These are phyloP conservation scores for Stramenopiles sp. DNA, from an alignment of 352 stramenopile genomes.

Conservation along the genomic window DNA sequence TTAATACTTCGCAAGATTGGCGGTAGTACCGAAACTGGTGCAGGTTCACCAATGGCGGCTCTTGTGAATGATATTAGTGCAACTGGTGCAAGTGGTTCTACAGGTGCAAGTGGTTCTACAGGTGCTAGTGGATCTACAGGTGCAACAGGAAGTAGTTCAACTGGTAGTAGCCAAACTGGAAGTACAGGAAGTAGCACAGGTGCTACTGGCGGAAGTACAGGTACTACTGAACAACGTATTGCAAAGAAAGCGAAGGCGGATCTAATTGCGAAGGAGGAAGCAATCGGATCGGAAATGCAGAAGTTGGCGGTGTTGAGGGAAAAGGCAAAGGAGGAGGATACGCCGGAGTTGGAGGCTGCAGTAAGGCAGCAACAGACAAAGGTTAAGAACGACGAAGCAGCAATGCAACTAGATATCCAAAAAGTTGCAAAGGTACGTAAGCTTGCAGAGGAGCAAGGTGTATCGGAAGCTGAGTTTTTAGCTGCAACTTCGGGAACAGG, in stretches of 20 bases:
- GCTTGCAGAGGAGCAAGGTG: background rate
- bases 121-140: background rate
- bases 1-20: background rate
- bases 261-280: background rate
- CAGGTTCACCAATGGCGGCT: background rate
- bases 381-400: background rate
- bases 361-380: background rate
- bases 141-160: background rate
- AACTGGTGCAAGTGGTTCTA: background rate
- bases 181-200: slow-evolving; percentile 1
- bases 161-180: background rate
- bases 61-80: slow-evolving; percentile 1
- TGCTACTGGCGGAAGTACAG: no score
- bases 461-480: slow-evolving; percentile 3
- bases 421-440: background rate
- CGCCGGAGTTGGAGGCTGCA: background rate
- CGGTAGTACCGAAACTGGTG: background rate
- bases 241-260: background rate
- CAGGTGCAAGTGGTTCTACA: background rate
- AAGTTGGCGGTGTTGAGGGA: background rate
- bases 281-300: background rate
- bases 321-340: background rate
- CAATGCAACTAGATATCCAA: slow-evolving; percentile 1
- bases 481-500: background rate
- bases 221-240: background rate